Percentiles rank a stretch among this genome's conserved stretches.
These are phyloP conservation scores for Pseudogymnoascus sp. DNA, from an alignment of 2,329 filamentous ascomycete genomes.

Conservation along the genomic window DNA sequence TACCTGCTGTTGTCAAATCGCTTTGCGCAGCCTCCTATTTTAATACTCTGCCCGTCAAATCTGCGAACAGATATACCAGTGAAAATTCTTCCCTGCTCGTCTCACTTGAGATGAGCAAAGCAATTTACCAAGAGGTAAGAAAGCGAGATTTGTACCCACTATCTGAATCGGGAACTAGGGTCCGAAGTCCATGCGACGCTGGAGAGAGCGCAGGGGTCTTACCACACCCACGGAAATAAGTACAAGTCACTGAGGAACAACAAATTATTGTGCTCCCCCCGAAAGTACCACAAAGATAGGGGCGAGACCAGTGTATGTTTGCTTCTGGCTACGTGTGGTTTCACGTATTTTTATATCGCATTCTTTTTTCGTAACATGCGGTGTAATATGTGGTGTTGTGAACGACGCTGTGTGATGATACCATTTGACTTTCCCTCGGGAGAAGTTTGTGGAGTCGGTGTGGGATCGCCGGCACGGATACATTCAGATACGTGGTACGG, in stretches of 20 bases:
- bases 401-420: neutral
- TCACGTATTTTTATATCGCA: neutral
- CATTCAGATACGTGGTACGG: conserved; percentile 3
- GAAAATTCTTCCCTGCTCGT: conserved; percentile 8
- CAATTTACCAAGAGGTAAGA: conserved; percentile 9
- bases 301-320: conserved; percentile 1
- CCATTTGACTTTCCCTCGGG: conserved; percentile 3
- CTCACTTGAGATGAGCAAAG: conserved; percentile 8
- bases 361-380: neutral
- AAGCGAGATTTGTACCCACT: conserved; percentile 8
- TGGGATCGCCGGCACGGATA: conserved; percentile 3
- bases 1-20: neutral
- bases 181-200: conserved; percentile 7
- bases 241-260: conserved; percentile 6
- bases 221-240: conserved; percentile 4
- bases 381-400: neutral
- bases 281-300: neutral
- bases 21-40: conserved; percentile 6
- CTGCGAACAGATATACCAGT: conserved; percentile 4
- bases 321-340: neutral
- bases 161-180: conserved; percentile 9
- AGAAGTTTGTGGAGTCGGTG: conserved; percentile 4
- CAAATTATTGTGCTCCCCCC: conserved; percentile 5
- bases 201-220: neutral
- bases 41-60: conserved; percentile 3